Evolutionary conservation across 2,329 filamentous ascomycete genomes (phyloP), one percentile per base, ranked within the genome.

Genomic region (Erysiphe pulchra): DNA sequence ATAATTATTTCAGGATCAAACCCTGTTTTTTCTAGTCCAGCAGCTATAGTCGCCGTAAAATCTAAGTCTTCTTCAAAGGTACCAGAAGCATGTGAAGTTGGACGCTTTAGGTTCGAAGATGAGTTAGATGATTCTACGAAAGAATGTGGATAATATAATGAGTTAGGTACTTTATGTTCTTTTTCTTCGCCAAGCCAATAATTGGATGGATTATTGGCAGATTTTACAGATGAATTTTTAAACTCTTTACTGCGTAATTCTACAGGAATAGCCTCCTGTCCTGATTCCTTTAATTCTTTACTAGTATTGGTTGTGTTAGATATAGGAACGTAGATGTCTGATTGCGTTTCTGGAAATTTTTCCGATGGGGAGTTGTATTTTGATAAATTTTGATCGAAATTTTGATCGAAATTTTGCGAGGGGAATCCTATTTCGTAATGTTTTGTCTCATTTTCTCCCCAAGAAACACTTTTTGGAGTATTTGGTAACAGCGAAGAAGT

Each of bases 1-100:
- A 79, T 76, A 41, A 83, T 73, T 47, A 83, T 73, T 37, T 78
- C 69, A 4, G 76, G 72, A 53, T 81, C 70, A 50, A 84, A 83
- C 0, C 79, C 79, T 41, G 74, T 71, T n/a, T 74, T 69, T 55
- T 76, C 63, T 43, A 81, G 64, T 1, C 75, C 77, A 42, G 77
- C 80, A 47, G 77, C 77, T 42, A 83, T 61, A 2, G 71, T 73
- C 28, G 78, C 79, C 8, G 75, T 73, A 51, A 84, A 83, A 45
- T 75, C 74, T 9, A 78, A 61, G 52, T 83, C 79, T 47, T 77
- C 70, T 1, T 63, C 70, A 54, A 80, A 85, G 10, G 68, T 62
- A 17, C 77, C 78, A 20, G 77, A 75, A 58, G 78, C 71, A 47
- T 71, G 66, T 39, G 65, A 56, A 17, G 55, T 53, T 44, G 62